Evolutionary conservation across 2,329 filamentous ascomycete genomes (phyloP).

Genomic region (Magnaporthiopsis incrustans): DNA sequence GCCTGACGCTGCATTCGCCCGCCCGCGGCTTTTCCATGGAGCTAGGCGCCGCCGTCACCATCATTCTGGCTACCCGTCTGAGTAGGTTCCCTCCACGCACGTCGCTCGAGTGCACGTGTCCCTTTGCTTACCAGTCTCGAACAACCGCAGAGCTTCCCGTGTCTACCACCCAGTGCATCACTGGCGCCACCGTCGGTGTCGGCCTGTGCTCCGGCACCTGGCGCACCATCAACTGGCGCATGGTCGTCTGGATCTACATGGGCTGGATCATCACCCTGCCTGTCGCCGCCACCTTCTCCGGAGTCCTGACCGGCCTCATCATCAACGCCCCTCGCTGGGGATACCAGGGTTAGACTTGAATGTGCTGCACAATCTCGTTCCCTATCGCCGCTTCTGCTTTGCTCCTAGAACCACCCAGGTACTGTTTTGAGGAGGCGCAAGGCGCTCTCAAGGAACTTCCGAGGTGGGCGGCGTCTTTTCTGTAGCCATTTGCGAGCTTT

Average conservation of each 20-base stretch:
- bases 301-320: conserved; percentile 53
- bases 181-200: conserved; percentile 53
- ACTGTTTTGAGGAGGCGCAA: too few species aligned
- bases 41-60: conserved; percentile 51
- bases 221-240: conserved; percentile 55
- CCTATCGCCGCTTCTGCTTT: too few species aligned
- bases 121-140: not conserved
- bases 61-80: conserved; percentile 56
- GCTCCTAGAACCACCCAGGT: too few species aligned
- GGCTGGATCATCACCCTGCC: conserved; percentile 57
- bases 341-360: not conserved
- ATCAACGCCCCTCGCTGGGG: conserved; percentile 51
- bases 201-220: conserved; percentile 52
- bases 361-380: not conserved
- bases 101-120: not conserved
- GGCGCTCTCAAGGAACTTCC: too few species aligned
- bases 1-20: conserved; percentile 48
- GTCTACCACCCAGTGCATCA: conserved; percentile 59
- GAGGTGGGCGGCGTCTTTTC: too few species aligned
- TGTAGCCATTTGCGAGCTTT: too few species aligned
- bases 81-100: conserved; percentile 23
- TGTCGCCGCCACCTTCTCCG: conserved; percentile 46
- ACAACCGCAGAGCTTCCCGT: conserved; percentile 42
- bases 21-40: conserved; percentile 49
- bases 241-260: conserved; percentile 50